A percentile compares a stretch with the other conserved stretches of the same genome.
Conservation (phyloP, 164 flowering plant species). For the Stephania yunnanensis region DNA sequence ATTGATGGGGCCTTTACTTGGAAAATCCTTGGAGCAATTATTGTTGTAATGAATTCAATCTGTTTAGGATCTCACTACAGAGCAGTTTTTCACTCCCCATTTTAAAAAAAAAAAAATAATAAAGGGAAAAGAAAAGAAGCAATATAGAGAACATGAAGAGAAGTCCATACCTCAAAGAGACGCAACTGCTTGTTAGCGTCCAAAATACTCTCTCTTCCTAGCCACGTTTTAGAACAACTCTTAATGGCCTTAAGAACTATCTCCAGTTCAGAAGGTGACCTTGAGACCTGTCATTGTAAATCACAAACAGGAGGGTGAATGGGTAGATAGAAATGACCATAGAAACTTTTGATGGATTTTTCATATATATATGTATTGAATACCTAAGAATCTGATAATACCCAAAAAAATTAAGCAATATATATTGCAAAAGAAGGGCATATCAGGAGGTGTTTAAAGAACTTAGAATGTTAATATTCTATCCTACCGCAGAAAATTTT, state of each 20-base stretch:
- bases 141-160: background rate
- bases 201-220: conserved; percentile 47
- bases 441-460: too few species aligned
- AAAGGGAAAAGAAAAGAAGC: background rate
- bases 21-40: background rate
- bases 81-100: too few species aligned
- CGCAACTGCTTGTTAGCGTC: conserved; percentile 60
- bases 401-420: background rate
- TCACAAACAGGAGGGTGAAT: conserved; percentile 6
- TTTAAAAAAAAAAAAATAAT: too few species aligned
- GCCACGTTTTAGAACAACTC: conserved; percentile 42
- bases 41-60: background rate
- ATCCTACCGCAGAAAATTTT: background rate
- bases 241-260: conserved; percentile 64
- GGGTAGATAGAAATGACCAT: background rate
- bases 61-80: background rate
- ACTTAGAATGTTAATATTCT: too few species aligned
- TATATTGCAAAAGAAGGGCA: background rate
- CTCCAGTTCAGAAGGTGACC: conserved; percentile 83
- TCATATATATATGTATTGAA: background rate
- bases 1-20: background rate
- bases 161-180: conserved; percentile 69
- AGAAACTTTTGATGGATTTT: background rate
- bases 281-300: conserved; percentile 50
- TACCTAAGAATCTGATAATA: background rate